Conservation (phyloP, 2,329 filamentous ascomycete species). For the Neonectria magnoliae region DNA sequence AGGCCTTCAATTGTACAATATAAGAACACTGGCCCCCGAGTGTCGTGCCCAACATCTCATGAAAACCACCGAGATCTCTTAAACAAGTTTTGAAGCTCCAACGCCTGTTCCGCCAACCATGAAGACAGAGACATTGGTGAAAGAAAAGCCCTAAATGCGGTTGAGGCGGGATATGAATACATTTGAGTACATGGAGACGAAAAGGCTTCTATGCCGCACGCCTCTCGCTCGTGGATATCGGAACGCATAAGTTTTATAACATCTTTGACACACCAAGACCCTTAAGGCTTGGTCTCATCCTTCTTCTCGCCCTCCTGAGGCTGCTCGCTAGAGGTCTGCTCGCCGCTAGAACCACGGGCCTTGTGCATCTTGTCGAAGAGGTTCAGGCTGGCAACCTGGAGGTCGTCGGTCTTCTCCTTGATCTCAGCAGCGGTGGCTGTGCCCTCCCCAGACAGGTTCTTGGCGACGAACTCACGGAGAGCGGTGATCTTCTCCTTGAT, state of each 20-base stretch:
- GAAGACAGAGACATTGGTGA: constrained; percentile 58
- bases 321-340: constrained; percentile 54
- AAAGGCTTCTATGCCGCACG: constrained; percentile 49
- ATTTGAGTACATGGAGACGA: constrained; percentile 56
- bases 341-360: constrained; percentile 68
- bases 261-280: constrained; percentile 34
- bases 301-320: constrained; percentile 79
- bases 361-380: constrained; percentile 99
- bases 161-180: constrained; percentile 62
- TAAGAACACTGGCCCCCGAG: constrained; percentile 53
- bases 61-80: constrained; percentile 54
- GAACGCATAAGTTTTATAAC: constrained; percentile 41
- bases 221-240: constrained; percentile 47
- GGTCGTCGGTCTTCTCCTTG: constrained; percentile 98
- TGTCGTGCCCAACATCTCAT: constrained; percentile 58
- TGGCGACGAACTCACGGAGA: constrained; percentile 89
- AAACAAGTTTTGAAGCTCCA: constrained; percentile 61
- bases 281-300: constrained; percentile 75
- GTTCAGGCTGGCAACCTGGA: constrained; percentile 94
- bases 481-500: constrained; percentile 92
- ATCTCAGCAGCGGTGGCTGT: constrained; percentile 88
- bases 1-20: constrained; percentile 58
- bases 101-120: constrained; percentile 60
- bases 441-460: constrained; percentile 94
- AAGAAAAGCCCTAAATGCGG: constrained; percentile 48